Evolutionary conservation across 495 filamentous ascomycete genomes (phyloP).

Genomic region (Trichoderma gamsii): DNA sequence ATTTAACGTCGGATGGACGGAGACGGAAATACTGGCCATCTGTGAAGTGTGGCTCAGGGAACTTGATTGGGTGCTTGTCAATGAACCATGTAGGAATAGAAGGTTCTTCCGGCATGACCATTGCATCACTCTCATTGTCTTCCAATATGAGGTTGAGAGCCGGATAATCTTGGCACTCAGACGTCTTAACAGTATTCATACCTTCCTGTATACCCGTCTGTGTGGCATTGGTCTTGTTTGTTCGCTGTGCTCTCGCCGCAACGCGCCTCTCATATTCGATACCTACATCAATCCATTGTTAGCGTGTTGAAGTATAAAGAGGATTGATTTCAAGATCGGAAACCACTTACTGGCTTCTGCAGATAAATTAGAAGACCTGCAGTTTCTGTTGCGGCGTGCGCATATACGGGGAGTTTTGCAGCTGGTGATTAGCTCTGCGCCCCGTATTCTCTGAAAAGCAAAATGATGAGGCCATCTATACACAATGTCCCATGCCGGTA

Average conservation of each 20-base stretch:
- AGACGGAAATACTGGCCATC: neutral
- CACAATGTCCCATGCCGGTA: conserved; percentile 50
- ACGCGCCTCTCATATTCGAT: too few relatives aligned
- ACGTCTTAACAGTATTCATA: too few relatives aligned
- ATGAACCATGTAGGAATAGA: neutral
- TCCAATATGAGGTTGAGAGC: conserved; percentile 32
- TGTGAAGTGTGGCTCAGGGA: neutral
- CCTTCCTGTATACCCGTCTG: too few relatives aligned
- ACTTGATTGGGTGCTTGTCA: neutral
- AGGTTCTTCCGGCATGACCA: too few relatives aligned
- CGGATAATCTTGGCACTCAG: conserved; percentile 18
- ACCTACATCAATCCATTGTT: too few relatives aligned
- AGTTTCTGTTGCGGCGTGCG: neutral
- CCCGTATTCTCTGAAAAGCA: neutral
- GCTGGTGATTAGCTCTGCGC: neutral
- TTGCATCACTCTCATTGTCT: conserved; percentile 10
- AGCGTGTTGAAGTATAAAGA: too few relatives aligned
- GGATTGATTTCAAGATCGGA: too few relatives aligned
- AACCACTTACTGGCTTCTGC: neutral
- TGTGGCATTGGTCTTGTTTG: too few relatives aligned
- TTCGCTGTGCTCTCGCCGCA: too few relatives aligned
- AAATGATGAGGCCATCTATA: conserved; percentile 6
- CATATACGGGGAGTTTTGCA: neutral
- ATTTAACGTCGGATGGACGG: neutral
- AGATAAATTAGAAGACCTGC: neutral